Conservation (phyloP, 2,329 filamentous ascomycete species). For the Thyridium curvatum region DNA sequence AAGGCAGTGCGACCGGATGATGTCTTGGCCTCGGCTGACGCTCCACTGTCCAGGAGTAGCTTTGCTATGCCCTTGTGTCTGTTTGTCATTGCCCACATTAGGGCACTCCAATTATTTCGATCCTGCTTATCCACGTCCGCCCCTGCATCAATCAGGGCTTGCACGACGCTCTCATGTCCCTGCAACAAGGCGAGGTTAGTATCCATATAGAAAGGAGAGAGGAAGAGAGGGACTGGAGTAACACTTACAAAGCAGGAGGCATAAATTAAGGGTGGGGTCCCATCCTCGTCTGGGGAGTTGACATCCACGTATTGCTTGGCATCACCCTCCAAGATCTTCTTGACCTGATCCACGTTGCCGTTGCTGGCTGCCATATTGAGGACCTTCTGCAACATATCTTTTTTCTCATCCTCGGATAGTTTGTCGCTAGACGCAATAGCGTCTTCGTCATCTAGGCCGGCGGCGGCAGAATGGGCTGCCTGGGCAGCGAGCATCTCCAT, state of each 20-base stretch:
- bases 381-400: slow-evolving; percentile 73
- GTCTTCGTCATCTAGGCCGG: slow-evolving; percentile 72
- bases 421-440: slow-evolving; percentile 69
- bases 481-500: slow-evolving; percentile 96
- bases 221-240: not conserved
- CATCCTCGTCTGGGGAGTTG: slow-evolving; percentile 85
- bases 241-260: slow-evolving; percentile 86
- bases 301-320: slow-evolving; percentile 75
- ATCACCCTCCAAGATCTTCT: slow-evolving; percentile 66
- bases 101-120: slow-evolving; percentile 90
- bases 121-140: slow-evolving; percentile 91
- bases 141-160: slow-evolving; percentile 75
- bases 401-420: slow-evolving; percentile 71
- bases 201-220: not conserved
- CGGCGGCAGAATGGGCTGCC: slow-evolving; percentile 73
- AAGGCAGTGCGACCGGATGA: slow-evolving; percentile 90
- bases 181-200: slow-evolving; percentile 25
- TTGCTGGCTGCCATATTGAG: slow-evolving; percentile 96
- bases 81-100: slow-evolving; percentile 99
- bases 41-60: slow-evolving; percentile 82
- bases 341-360: slow-evolving; percentile 78
- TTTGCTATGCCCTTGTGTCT: slow-evolving; percentile 95
- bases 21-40: slow-evolving; percentile 93
- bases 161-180: slow-evolving; percentile 86
- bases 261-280: slow-evolving; percentile 93